Percentiles rank a stretch among this genome's conserved stretches.
Conservation (phyloP, 768 basidiomycete species). For the Gymnopilus dilepis region DNA sequence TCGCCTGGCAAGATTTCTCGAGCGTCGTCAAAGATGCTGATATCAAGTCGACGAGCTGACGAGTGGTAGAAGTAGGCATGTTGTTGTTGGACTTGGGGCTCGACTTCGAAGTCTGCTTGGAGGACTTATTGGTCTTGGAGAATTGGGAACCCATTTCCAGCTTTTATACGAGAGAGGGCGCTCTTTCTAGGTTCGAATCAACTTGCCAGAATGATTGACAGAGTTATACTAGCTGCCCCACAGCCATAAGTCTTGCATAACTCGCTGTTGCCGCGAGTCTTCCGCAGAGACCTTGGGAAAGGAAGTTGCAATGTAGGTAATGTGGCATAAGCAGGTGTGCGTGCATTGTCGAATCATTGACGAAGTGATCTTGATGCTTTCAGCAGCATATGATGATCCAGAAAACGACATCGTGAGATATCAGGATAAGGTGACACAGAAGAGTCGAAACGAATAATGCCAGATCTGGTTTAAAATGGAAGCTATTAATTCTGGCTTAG, state of each 20-base stretch:
- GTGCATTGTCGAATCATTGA: no score
- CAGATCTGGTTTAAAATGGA: no score
- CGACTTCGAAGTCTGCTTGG: neutral
- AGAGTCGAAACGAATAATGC: no score
- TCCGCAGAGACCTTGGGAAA: neutral
- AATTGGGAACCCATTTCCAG: neutral
- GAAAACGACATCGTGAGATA: no score
- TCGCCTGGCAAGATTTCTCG: conserved; percentile 25
- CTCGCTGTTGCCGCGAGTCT: neutral
- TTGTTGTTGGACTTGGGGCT: neutral
- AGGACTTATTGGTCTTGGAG: neutral
- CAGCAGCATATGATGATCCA: no score
- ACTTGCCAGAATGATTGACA: neutral
- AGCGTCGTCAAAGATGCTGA: conserved; percentile 26
- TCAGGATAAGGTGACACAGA: no score
- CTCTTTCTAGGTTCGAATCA: neutral
- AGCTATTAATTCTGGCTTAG: no score
- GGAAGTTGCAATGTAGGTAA: neutral
- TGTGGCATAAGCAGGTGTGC: neutral
- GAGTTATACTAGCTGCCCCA: neutral
- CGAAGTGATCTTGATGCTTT: no score
- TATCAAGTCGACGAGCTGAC: conserved; percentile 18
- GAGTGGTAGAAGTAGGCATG: neutral
- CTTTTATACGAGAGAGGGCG: neutral
- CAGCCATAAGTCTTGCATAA: neutral